A percentile compares a stretch with the other conserved stretches of the same genome.
Evolutionary conservation across 2,329 filamentous ascomycete species (phyloP).

Genomic region (Monosporascus cannonballus): DNA sequence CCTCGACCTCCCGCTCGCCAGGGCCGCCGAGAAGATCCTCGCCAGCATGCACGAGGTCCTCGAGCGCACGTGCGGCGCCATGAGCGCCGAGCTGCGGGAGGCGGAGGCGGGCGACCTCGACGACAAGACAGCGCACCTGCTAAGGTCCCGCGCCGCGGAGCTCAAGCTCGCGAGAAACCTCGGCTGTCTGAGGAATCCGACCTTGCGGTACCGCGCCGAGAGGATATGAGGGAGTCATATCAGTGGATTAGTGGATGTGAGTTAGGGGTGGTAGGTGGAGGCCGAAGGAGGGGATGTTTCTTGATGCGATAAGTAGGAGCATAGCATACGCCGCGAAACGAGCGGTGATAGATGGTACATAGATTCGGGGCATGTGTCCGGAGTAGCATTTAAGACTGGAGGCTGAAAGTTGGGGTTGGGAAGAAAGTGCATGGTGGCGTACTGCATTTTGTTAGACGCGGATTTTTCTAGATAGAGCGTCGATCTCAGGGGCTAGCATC

Average conservation of each 20-base stretch:
- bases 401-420: neutral
- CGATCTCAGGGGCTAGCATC: too few species aligned
- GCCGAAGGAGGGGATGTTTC: neutral
- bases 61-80: constrained; percentile 58
- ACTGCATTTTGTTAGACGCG: too few species aligned
- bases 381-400: neutral
- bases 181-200: constrained; percentile 59
- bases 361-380: too few species aligned
- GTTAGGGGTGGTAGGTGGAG: neutral
- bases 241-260: neutral
- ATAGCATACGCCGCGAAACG: too few species aligned
- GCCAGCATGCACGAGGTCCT: constrained; percentile 90
- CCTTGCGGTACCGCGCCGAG: constrained; percentile 55
- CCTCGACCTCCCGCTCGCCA: constrained; percentile 72
- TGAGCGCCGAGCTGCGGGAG: constrained; percentile 45
- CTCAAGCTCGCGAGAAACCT: constrained; percentile 75
- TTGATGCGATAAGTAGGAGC: neutral
- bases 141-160: constrained; percentile 80
- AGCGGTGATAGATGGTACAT: too few species aligned
- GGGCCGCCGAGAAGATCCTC: constrained; percentile 78
- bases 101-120: constrained; percentile 38
- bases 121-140: constrained; percentile 56
- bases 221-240: constrained; percentile 30
- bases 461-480: too few species aligned
- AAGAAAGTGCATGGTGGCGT: neutral